Base-by-base conservation (phyloP, 106 monocot species). In the Agapanthus africanus region DNA sequence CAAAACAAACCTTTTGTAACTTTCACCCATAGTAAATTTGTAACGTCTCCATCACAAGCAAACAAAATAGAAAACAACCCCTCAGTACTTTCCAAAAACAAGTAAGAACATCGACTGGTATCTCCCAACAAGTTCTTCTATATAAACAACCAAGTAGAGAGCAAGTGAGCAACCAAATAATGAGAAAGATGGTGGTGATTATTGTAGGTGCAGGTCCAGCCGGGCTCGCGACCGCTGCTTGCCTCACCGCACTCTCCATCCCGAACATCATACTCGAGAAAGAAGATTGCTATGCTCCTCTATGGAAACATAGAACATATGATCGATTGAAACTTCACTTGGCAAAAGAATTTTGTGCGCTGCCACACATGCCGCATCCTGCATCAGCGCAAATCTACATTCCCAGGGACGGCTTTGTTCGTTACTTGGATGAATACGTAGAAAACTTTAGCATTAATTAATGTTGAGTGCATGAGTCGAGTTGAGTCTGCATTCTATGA, bases 161-260 rank as follows among this genome's bases (percentile, higher is more conserved):
- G n/a, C n/a, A n/a, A n/a, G n/a, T n/a, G n/a, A n/a, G n/a, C n/a
- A n/a, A n/a, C n/a, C n/a, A n/a, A n/a, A n/a, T n/a, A n/a, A n/a
- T n/a, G n/a, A n/a, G n/a, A n/a, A n/a, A n/a, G n/a, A n/a, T n/a
- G n/a, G n/a, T n/a, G n/a, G n/a, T n/a, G n/a, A 30, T 75, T 7
- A 75, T 75, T 5, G 57, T 75, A 3, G 75, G 68, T 3, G 67
- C 75, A 0, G 68, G 68, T 6, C 75, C 67, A 1, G 15, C 44
- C 0, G 75, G 75, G 2, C 66, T 75, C 6, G 67, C 76, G 40
- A 37, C 33, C 1, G 40, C 69, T 7, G 69, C 76, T 1, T 76
- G 69, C 76, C 69, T 76, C 37, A 49, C 34, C 28, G 36, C 69
- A n/a, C 76, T 62, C 49, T 44, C 32, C 36, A 76, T 76, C 59